phyloP scores from a whole-genome alignment of 306 rosid species.

The Neltuma alba region DNA sequence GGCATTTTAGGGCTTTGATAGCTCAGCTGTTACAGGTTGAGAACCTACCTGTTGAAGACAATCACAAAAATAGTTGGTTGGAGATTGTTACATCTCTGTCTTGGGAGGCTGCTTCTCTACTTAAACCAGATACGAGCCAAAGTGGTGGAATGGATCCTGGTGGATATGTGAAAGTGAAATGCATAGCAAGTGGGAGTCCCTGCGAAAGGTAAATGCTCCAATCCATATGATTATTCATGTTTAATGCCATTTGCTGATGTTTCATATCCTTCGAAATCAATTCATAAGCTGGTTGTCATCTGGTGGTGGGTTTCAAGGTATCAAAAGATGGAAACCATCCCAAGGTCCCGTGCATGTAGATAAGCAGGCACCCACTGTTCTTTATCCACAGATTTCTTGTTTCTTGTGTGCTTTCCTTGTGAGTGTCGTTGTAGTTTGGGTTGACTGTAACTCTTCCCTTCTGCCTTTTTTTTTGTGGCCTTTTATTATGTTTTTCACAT shows the following conservation, averaged over 20 bases:
- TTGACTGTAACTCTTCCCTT: not conserved
- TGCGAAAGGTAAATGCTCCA: constrained; percentile 62
- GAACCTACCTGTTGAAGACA: constrained; percentile 71
- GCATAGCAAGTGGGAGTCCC: constrained; percentile 81
- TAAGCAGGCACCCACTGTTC: not conserved
- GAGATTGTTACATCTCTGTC: constrained; percentile 85
- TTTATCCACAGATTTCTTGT: constrained; percentile 6
- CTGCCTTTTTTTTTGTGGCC: not conserved
- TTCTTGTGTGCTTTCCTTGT: not conserved
- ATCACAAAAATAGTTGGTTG: constrained; percentile 76
- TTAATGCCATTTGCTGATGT: constrained; percentile 9
- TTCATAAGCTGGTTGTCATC: constrained; percentile 8
- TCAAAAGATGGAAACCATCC: not conserved
- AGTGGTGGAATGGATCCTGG: constrained; percentile 99
- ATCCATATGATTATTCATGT: constrained; percentile 19
- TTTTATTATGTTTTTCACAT: not conserved
- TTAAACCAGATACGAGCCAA: constrained; percentile 94
- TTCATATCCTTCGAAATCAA: constrained; percentile 32
- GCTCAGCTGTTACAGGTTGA: constrained; percentile 93
- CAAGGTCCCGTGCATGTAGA: constrained; percentile 12
- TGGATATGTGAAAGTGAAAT: constrained; percentile 92
- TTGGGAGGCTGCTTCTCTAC: constrained; percentile 93
- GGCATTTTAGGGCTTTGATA: constrained; percentile 93
- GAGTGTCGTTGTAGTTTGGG: not conserved
- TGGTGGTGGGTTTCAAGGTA: not conserved